A percentile compares a stretch with the other conserved stretches of the same genome.
These are phyloP conservation scores for Sugiyamaella boreocaroliniensis DNA, from an alignment of 805 yeast species.

Conservation along the genomic window DNA sequence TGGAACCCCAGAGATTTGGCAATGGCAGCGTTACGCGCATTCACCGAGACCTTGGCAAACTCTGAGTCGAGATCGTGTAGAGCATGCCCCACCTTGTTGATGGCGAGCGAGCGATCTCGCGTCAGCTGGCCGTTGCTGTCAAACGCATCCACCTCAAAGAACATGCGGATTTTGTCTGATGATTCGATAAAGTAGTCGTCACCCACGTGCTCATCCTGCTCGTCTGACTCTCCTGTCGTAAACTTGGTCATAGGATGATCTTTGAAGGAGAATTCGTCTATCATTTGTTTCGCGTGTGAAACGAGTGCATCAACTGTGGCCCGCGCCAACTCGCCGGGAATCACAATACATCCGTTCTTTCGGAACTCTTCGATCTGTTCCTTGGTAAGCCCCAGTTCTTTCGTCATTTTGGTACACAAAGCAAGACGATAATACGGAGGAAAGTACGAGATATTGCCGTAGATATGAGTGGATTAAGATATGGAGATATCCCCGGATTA, in stretches of 20 bases:
- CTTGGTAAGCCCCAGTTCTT: conserved; percentile 32
- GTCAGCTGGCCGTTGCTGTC: conserved; percentile 44
- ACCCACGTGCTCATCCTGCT: conserved; percentile 53
- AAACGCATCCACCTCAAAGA: conserved; percentile 68
- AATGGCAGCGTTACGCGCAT: conserved; percentile 43
- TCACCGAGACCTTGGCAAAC: conserved; percentile 48
- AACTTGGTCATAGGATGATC: conserved; percentile 66
- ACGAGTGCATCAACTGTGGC: conserved; percentile 39
- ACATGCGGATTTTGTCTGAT: conserved; percentile 60
- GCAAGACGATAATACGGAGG: too few species aligned
- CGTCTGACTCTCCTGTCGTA: conserved; percentile 44
- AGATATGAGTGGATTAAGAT: too few species aligned
- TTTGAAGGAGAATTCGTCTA: conserved; percentile 43
- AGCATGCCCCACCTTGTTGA: conserved; percentile 78
- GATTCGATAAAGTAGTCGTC: conserved; percentile 66
- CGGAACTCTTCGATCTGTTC: conserved; percentile 47
- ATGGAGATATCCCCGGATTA: too few species aligned
- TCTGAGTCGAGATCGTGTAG: conserved; percentile 50
- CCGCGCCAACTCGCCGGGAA: conserved; percentile 46
- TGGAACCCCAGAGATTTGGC: conserved; percentile 46
- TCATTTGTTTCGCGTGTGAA: conserved; percentile 39
- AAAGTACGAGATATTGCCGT: too few species aligned
- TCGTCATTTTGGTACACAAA: conserved; percentile 1
- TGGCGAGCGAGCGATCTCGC: conserved; percentile 48
- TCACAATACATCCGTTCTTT: conserved; percentile 52